These are phyloP conservation scores for Phytophthora boehmeriae DNA, from an alignment of 352 stramenopile species.

Conservation along the genomic window DNA sequence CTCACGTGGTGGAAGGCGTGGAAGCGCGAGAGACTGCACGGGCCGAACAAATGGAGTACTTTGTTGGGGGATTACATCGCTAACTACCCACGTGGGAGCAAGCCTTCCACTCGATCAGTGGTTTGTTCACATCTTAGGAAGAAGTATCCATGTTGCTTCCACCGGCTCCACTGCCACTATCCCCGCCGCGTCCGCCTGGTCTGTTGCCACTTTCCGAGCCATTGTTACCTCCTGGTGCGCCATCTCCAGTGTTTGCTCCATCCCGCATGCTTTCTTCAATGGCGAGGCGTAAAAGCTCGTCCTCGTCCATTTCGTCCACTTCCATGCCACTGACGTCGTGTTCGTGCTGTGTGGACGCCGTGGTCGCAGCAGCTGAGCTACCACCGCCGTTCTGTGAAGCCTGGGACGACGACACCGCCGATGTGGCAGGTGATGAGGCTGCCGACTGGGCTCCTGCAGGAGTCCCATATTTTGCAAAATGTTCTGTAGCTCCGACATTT, in stretches of 20 bases:
- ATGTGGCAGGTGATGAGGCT: constrained; percentile 74
- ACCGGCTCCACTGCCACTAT: constrained; percentile 35
- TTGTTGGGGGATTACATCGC: constrained; percentile 43
- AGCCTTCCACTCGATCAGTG: constrained; percentile 25
- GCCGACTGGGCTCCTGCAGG: constrained; percentile 65
- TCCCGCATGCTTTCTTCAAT: constrained; percentile 91
- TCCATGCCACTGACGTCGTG: constrained; percentile 84
- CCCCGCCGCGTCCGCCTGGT: constrained; percentile 21
- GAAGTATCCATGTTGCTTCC: constrained; percentile 54
- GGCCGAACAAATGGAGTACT: constrained; percentile 34
- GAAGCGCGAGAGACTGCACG: constrained; percentile 13
- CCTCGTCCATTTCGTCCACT: constrained; percentile 87
- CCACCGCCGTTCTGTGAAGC: constrained; percentile 69
- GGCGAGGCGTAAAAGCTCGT: constrained; percentile 82
- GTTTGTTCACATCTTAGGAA: constrained; percentile 36
- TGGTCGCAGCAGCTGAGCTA: constrained; percentile 73
- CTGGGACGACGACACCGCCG: constrained; percentile 78
- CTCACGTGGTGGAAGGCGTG: constrained; percentile 29
- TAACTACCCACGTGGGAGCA: constrained; percentile 40
- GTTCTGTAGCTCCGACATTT: constrained; percentile 88
- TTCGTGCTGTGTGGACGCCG: constrained; percentile 72
- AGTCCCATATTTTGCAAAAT: constrained; percentile 91
- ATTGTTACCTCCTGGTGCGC: constrained; percentile 56
- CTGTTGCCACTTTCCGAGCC: constrained; percentile 33
- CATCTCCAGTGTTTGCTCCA: constrained; percentile 46